A percentile compares a stretch with the other conserved stretches of the same genome.
Evolutionary conservation across 192 early-diverging fungal genomes (phyloP).

Genomic region (Mortierella claussenii): DNA sequence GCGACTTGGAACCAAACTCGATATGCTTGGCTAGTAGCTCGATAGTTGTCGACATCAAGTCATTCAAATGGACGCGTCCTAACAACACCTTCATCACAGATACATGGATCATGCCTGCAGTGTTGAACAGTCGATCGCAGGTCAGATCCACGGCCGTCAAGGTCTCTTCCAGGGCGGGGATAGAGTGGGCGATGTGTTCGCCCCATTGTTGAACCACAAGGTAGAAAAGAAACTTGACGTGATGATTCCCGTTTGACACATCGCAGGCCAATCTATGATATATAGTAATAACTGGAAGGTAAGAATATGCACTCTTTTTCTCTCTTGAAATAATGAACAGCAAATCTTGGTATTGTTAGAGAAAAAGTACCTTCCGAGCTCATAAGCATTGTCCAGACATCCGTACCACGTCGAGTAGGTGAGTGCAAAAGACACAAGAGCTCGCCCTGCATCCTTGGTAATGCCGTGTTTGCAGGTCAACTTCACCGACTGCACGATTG

Average conservation of each 20-base stretch:
- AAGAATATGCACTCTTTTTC: too few species aligned
- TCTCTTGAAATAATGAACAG: too few species aligned
- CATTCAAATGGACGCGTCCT: slow-evolving; percentile 34
- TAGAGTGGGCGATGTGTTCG: slow-evolving; percentile 28
- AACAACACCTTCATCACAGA: slow-evolving; percentile 34
- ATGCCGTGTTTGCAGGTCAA: slow-evolving; percentile 35
- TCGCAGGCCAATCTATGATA: slow-evolving; percentile 36
- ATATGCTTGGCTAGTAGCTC: slow-evolving; percentile 37
- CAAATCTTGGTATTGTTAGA: too few species aligned
- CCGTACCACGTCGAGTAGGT: slow-evolving; percentile 47
- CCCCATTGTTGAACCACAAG: slow-evolving; percentile 51
- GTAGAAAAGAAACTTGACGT: slow-evolving; percentile 44
- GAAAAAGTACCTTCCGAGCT: slow-evolving; percentile 37
- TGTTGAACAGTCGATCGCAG: slow-evolving; percentile 48
- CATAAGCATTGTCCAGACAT: slow-evolving; percentile 33
- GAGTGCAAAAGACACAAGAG: slow-evolving; percentile 38
- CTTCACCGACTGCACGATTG: slow-evolving; percentile 26
- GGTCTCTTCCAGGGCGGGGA: slow-evolving; percentile 41
- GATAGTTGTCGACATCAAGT: slow-evolving; percentile 32
- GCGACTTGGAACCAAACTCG: slow-evolving; percentile 47
- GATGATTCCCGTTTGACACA: slow-evolving; percentile 35
- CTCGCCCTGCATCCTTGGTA: slow-evolving; percentile 41
- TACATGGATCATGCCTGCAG: slow-evolving; percentile 45
- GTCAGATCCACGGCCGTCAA: slow-evolving; percentile 45
- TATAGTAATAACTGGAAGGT: too few species aligned